Evolutionary conservation across 352 stramenopile species (phyloP).

Genomic region (Lagenidium sp.): DNA sequence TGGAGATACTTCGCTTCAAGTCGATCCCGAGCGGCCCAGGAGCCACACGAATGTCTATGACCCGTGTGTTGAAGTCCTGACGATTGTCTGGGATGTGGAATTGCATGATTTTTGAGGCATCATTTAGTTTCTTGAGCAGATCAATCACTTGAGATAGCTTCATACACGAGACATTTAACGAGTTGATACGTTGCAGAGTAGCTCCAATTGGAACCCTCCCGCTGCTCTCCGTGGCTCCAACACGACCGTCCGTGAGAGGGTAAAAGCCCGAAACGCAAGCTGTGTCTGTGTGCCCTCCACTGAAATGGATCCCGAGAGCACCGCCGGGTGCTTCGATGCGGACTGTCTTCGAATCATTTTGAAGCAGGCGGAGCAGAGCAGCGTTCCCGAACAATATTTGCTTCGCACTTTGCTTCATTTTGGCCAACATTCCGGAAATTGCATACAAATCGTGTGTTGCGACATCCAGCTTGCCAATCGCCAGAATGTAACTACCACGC

Average conservation of each 20-base stretch:
- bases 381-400: slow-evolving; percentile 36
- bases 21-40: slow-evolving; percentile 43
- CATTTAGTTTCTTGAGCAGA: slow-evolving; percentile 36
- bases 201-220: slow-evolving; percentile 23
- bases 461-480: slow-evolving; percentile 56
- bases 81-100: slow-evolving; percentile 13
- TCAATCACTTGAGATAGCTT: slow-evolving; percentile 21
- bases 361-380: slow-evolving; percentile 17
- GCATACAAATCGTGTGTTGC: slow-evolving; percentile 29
- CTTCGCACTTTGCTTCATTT: slow-evolving; percentile 27
- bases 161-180: slow-evolving; percentile 45
- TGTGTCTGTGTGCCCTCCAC: slow-evolving; percentile 13
- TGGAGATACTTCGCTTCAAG: slow-evolving; percentile 29
- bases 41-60: slow-evolving; percentile 25
- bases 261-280: slow-evolving; percentile 35
- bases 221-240: slow-evolving; percentile 23
- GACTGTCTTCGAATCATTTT: slow-evolving; percentile 2
- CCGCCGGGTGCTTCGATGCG: slow-evolving; percentile 23
- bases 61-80: slow-evolving; percentile 14
- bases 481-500: slow-evolving; percentile 40
- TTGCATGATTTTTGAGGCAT: slow-evolving; percentile 24
- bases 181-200: slow-evolving; percentile 35
- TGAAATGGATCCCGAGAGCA: slow-evolving; percentile 39
- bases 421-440: slow-evolving; percentile 30
- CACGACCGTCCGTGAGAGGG: slow-evolving; percentile 14